Evolutionary conservation across 2,329 filamentous ascomycete species (phyloP), one percentile per base, ranked within the genome.

Genomic region (Didymella pomorum): DNA sequence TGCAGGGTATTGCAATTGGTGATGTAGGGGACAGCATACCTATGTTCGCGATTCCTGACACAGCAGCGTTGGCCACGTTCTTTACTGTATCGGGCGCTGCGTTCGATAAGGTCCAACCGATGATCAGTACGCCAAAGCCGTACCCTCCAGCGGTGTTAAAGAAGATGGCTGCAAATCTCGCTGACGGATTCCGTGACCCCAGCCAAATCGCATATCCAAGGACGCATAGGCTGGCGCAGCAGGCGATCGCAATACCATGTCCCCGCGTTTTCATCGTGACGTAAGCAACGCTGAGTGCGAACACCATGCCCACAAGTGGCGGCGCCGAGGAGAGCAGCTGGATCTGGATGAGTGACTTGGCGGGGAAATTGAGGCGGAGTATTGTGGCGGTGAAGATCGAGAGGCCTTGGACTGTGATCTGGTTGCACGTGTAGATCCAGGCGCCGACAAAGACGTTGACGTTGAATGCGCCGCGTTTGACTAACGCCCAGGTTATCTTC

Each of bases 361-460:
- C 16, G 23, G 46, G 46, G 16, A 37, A 49, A 9, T 49, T 49
- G 21, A 49, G 46, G 29, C 46, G 31, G 7, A 49, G 33, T 16
- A 49, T 41, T 25, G 23, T 25, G 23, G 23, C 21, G 14, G 46
- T 49, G 16, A 49, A 49, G 46, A 49, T 49, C 8, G 46, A 39
- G 21, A 49, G 33, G 3, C 46, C 46, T 20, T 49, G 46, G 14
- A 49, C 46, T 4, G 46, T 49, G 35, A 49, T 49, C 21, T 49
- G 46, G 16, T 49, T 49, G 33, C 46, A 49, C 6, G 46, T 49
- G 46, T 26, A 49, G 33, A 49, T 49, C 46, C 46, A 49, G 33
- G 46, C 46, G 23, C 46, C 33, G 3, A 20, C 33, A 8, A 49
- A 33, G 18, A 49, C 33, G 23, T 49, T 49, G 33, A 49, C 21